phyloP scores from a whole-genome alignment of 2,329 filamentous ascomycete species.

The Geosmithia morbida region DNA sequence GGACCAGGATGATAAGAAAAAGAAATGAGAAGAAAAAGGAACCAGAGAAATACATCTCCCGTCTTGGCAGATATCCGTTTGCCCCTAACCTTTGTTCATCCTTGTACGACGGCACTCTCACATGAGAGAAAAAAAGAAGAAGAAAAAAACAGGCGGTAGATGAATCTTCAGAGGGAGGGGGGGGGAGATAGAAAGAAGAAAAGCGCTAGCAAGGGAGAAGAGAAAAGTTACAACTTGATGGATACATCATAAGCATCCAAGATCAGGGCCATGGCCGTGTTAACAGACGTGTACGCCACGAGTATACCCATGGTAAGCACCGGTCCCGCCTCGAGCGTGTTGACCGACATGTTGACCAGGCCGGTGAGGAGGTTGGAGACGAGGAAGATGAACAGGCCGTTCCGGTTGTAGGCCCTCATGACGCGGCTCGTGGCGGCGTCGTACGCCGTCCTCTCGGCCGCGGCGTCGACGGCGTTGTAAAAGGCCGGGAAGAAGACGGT shows the following conservation, averaged over 20 bases:
- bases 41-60: no score
- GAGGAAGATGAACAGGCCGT: conserved; percentile 75
- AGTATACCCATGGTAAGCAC: conserved; percentile 59
- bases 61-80: no score
- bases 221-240: conserved; percentile 44
- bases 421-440: conserved; percentile 63
- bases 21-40: no score
- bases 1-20: no score
- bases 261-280: conserved; percentile 54
- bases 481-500: conserved; percentile 61
- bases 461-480: conserved; percentile 39
- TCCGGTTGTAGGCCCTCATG: conserved; percentile 75
- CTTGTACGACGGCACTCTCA: no score
- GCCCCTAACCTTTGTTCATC: no score
- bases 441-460: conserved; percentile 49
- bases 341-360: conserved; percentile 72
- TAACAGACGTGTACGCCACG: conserved; percentile 50
- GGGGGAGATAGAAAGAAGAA: no score
- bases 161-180: no score
- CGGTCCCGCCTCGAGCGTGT: conserved; percentile 60
- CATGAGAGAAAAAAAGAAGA: no score
- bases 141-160: no score
- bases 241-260: conserved; percentile 53
- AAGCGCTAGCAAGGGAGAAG: not conserved
- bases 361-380: conserved; percentile 84